Percentiles rank a stretch among this genome's conserved stretches.
These are phyloP conservation scores for Kodamaea nitidulidarum DNA, from an alignment of 805 yeast genomes.

Conservation along the genomic window DNA sequence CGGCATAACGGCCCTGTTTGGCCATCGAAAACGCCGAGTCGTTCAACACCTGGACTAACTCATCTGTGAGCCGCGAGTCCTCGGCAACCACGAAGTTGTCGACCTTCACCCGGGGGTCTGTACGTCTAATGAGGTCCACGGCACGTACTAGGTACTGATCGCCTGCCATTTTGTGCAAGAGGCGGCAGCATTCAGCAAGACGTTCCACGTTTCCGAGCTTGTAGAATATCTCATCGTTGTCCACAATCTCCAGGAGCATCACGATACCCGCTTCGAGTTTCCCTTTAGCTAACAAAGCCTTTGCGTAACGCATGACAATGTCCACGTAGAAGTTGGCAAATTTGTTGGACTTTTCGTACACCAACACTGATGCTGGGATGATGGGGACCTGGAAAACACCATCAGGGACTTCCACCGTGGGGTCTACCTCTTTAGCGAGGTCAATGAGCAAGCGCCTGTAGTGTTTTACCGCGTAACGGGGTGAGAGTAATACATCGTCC, in stretches of 20 bases:
- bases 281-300: constrained; percentile 40
- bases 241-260: constrained; percentile 27
- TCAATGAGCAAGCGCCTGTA: constrained; percentile 35
- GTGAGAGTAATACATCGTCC: constrained; percentile 40
- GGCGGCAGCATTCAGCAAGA: constrained; percentile 36
- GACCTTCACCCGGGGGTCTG: constrained; percentile 19
- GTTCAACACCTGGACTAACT: constrained; percentile 30
- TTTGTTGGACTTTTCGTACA: constrained; percentile 24
- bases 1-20: constrained; percentile 15
- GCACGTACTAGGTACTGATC: constrained; percentile 28
- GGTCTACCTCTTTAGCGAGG: constrained; percentile 26
- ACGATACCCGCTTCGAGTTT: constrained; percentile 26
- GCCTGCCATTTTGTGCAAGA: constrained; percentile 26
- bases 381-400: constrained; percentile 31
- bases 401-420: constrained; percentile 25
- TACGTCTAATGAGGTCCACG: constrained; percentile 28
- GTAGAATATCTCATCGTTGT: constrained; percentile 34
- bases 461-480: constrained; percentile 41
- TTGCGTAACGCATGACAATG: constrained; percentile 38
- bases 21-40: constrained; percentile 33
- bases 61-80: constrained; percentile 33
- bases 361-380: constrained; percentile 26
- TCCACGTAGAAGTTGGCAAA: constrained; percentile 43
- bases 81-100: constrained; percentile 25
- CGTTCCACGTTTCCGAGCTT: constrained; percentile 39